phyloP scores from a whole-genome alignment of 169 alveolate species.

The Plasmodium reichenowi region DNA sequence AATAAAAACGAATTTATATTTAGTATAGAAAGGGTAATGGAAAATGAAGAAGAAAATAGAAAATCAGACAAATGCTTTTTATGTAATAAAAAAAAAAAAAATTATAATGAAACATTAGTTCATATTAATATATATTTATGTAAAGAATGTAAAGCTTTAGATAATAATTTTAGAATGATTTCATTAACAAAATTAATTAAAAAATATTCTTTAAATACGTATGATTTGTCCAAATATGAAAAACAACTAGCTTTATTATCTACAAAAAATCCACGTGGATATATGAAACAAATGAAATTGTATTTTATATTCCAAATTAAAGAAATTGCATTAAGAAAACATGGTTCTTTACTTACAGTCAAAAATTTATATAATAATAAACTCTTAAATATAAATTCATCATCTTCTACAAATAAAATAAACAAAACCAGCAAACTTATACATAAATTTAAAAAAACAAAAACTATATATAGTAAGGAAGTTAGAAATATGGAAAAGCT shows the following conservation, averaged over 20 bases:
- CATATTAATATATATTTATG: conserved; percentile 45
- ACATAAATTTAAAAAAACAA: conserved; percentile 32
- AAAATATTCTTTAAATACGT: conserved; percentile 38
- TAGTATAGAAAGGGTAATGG: conserved; percentile 36
- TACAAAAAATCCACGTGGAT: conserved; percentile 71
- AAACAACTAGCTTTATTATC: conserved; percentile 35
- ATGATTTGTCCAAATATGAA: conserved; percentile 55
- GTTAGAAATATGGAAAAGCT: conserved; percentile 10
- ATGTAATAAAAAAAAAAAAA: conserved; percentile 54
- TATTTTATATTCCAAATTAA: conserved; percentile 69
- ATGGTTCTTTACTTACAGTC: conserved; percentile 42
- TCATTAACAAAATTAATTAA: conserved; percentile 44
- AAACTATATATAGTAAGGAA: conserved; percentile 51
- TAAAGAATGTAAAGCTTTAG: conserved; percentile 55
- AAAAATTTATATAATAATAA: conserved; percentile 29
- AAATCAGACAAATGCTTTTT: conserved; percentile 31
- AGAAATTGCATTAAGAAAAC: conserved; percentile 71
- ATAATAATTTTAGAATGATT: conserved; percentile 67
- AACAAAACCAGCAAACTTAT: conserved; percentile 10
- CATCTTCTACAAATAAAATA: background rate
- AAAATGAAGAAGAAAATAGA: background rate
- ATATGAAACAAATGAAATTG: conserved; percentile 55
- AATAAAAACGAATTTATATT: conserved; percentile 28
- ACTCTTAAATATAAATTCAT: conserved; percentile 16
- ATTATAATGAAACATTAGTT: conserved; percentile 26